These are phyloP conservation scores for Gossypium schwendimanii DNA, from an alignment of 441 rosid species.

Conservation along the genomic window DNA sequence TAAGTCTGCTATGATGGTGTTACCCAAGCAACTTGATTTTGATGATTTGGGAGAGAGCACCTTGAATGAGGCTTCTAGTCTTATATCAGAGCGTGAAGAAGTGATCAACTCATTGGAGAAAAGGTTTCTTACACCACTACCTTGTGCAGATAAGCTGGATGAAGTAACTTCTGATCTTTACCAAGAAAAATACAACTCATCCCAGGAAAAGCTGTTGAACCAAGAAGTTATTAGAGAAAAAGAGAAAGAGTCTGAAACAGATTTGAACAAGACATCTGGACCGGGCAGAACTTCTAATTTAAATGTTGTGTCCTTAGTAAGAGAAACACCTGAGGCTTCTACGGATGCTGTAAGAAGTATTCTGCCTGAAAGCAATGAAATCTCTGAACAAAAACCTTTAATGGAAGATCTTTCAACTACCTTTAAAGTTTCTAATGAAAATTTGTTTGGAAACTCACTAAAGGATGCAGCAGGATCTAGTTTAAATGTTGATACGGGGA, in stretches of 20 bases:
- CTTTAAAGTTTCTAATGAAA: constrained; percentile 2
- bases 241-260: constrained; percentile 26
- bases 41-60: constrained; percentile 30
- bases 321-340: constrained; percentile 13
- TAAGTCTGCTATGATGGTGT: constrained; percentile 26
- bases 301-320: constrained; percentile 9
- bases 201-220: constrained; percentile 20
- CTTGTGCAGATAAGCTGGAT: constrained; percentile 21
- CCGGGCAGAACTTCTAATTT: constrained; percentile 22
- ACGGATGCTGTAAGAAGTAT: constrained; percentile 3
- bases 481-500: constrained; percentile 6
- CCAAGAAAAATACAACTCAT: constrained; percentile 22
- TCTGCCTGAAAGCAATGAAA: constrained; percentile 14
- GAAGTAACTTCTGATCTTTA: constrained; percentile 21
- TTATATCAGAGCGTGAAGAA: constrained; percentile 20
- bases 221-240: constrained; percentile 21
- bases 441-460: neutral
- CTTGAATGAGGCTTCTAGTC: constrained; percentile 24
- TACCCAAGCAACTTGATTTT: constrained; percentile 46
- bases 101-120: constrained; percentile 18
- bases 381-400: constrained; percentile 6
- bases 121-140: constrained; percentile 17
- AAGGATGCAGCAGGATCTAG: constrained; percentile 8
- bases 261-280: constrained; percentile 18
- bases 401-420: constrained; percentile 10